Percentiles rank a stretch among this genome's conserved stretches.
Conservation (phyloP, 208 protist species). For the Leishmania major region DNA sequence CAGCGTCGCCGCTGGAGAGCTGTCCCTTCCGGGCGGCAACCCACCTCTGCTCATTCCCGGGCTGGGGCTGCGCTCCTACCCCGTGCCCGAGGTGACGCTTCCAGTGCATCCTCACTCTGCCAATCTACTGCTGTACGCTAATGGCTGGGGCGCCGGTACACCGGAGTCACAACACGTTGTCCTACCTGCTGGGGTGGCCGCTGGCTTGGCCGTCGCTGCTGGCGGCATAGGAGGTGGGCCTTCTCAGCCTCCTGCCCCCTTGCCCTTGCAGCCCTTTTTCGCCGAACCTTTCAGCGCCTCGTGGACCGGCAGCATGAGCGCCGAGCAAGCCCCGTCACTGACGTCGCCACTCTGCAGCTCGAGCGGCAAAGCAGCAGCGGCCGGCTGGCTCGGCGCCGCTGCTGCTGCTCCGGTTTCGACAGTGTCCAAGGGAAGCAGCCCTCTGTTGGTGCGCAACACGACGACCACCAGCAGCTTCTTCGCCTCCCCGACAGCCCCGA, state of each 20-base stretch:
- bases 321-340: constrained; percentile 13
- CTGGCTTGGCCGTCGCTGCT: background rate
- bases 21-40: background rate
- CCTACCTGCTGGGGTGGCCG: background rate
- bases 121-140: background rate
- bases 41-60: constrained; percentile 40
- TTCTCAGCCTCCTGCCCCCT: background rate
- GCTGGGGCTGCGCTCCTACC: constrained; percentile 43
- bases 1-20: background rate
- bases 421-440: constrained; percentile 13
- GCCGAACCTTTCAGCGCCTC: background rate
- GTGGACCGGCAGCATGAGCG: constrained; percentile 16
- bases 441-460: constrained; percentile 26
- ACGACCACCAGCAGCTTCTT: constrained; percentile 22
- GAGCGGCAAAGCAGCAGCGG: background rate
- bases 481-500: constrained; percentile 18
- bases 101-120: constrained; percentile 23
- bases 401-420: background rate
- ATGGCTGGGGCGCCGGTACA: background rate
- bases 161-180: background rate
- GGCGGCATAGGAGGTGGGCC: background rate
- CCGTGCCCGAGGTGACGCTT: constrained; percentile 33
- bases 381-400: background rate
- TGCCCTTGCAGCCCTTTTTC: background rate
- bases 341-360: background rate